Conservation (phyloP, 768 basidiomycete genomes). For the Termitomyces sp. region DNA sequence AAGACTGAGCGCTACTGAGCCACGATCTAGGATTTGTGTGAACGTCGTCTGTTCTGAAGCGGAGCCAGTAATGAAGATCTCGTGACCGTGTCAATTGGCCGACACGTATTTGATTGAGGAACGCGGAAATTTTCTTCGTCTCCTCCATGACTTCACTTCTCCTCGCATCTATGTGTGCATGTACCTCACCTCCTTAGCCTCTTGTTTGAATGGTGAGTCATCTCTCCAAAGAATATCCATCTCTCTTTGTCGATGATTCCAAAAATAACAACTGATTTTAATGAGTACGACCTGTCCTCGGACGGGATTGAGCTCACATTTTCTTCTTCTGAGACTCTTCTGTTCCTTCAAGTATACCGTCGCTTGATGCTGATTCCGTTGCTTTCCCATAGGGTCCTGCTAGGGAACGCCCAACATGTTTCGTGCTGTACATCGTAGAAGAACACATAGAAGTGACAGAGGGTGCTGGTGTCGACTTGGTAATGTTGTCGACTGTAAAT, state of each 20-base stretch:
- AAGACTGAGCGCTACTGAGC: too few species aligned
- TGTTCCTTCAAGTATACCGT: background rate
- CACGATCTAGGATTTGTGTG: too few species aligned
- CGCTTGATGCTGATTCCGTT: background rate
- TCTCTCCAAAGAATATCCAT: background rate
- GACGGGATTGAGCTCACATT: background rate
- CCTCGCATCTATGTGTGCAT: background rate
- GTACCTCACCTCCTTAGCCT: background rate
- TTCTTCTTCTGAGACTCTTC: background rate
- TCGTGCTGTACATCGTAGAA: too few species aligned
- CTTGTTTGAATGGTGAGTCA: background rate
- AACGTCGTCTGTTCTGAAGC: too few species aligned
- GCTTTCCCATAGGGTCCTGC: background rate
- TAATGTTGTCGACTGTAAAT: too few species aligned
- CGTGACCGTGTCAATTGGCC: background rate
- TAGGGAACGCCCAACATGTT: too few species aligned
- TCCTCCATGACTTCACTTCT: too few species aligned
- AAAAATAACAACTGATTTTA: background rate
- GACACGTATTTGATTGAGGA: too few species aligned
- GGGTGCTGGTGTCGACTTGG: too few species aligned
- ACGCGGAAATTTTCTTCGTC: background rate
- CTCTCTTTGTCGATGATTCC: background rate
- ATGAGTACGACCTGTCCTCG: background rate
- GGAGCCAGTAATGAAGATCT: background rate
- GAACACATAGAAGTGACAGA: too few species aligned